A percentile compares a stretch with the other conserved stretches of the same genome.
Evolutionary conservation across 495 filamentous ascomycete species (phyloP).

Genomic region (Chaetomium fimeti): DNA sequence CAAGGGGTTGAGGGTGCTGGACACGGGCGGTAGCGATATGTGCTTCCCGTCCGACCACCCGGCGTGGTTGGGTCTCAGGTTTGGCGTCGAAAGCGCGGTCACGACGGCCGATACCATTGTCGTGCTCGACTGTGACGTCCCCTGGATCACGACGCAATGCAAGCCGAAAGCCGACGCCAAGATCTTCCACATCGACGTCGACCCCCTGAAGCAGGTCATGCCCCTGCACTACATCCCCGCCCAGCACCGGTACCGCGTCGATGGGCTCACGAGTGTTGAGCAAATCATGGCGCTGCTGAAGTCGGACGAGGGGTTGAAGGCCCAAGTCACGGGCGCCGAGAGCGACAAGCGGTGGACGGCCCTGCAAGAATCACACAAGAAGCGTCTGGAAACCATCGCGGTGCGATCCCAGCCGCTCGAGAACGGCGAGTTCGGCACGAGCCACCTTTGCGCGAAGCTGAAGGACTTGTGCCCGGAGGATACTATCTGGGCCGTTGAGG

Average conservation of each 20-base stretch:
- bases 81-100: constrained; percentile 72
- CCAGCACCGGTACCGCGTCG: constrained; percentile 71
- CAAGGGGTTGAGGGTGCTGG: constrained; percentile 77
- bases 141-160: constrained; percentile 64
- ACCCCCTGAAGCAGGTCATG: constrained; percentile 86
- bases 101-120: constrained; percentile 79
- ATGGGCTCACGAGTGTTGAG: constrained; percentile 65
- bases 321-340: constrained; percentile 48
- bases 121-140: constrained; percentile 78
- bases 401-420: constrained; percentile 55
- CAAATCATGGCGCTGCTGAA: constrained; percentile 64
- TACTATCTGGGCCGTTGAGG: constrained; percentile 83
- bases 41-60: constrained; percentile 84
- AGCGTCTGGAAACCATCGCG: constrained; percentile 59
- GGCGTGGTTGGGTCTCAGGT: constrained; percentile 69
- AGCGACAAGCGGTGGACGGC: constrained; percentile 52
- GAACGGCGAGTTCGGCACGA: constrained; percentile 66
- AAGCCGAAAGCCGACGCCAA: constrained; percentile 59
- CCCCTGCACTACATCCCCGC: constrained; percentile 77
- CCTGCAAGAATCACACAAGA: constrained; percentile 59
- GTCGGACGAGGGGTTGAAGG: constrained; percentile 44
- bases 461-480: constrained; percentile 65
- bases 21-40: constrained; percentile 92
- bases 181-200: constrained; percentile 81
- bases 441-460: constrained; percentile 66